Base-by-base conservation (phyloP, 1,139 yeast genomes). In the Scheffersomyces cryptocercus region DNA sequence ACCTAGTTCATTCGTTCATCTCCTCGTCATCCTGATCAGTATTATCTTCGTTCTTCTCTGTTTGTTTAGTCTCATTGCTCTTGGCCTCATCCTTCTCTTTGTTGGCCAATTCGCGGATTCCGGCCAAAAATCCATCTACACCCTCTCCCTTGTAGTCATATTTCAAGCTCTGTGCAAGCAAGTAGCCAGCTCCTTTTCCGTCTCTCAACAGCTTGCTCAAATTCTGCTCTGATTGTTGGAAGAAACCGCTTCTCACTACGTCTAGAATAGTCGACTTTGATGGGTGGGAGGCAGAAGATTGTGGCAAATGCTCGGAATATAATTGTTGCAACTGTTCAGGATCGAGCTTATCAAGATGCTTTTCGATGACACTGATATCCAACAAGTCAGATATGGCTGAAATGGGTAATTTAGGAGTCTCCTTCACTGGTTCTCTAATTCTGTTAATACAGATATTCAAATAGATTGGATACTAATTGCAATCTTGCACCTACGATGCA, bases 141-240 rank as follows among this genome's bases (percentile, higher is more conserved):
- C 88, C 88, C 55, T 82, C 87, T 3, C 86, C 86, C 16, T 63
- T 47, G 51, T 82, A 83, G 6, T 70, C 74, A 51, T 70, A 70
- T 28, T 76, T 78, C 43, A 82, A 67, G 38, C 79, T 73, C 44
- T 69, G 74, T 4, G 87, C 70, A 40, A 84, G 70, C 31, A 81
- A 56, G 43, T 64, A 70, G 2, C 85, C 85, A 5, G 82, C 77
- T 1, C 83, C 84, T 12, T 64, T 60, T 15, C 60, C 55, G 16
- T 55, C 51, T 12, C 55, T 63, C 43, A 82, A 63, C 44, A 75
- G 82, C 35, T 64, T 62, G 41, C 78, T 68, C 43, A 84, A 62
- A 40, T 69, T 68, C 15, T 68, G 64, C 35, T 69, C 62, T 9
- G 82, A 69, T 54, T 74, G 81, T 39, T 69, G 70, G 58, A 78